Evolutionary conservation across 164 flowering plant species (phyloP), one percentile per base, ranked within the genome.

Genomic region (Santalum album): DNA sequence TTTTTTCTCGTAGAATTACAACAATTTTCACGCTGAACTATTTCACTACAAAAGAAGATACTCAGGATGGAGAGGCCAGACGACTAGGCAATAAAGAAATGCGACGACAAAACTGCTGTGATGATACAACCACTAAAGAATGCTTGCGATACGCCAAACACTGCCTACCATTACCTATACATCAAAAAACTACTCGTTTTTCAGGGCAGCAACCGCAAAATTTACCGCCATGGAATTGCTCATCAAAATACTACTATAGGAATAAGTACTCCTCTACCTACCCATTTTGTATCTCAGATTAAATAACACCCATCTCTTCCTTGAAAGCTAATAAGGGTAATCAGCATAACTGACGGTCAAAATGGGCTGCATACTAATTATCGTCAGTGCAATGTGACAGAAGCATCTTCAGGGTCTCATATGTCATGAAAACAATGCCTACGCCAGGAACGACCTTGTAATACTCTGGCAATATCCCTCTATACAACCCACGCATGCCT

Each of bases 401-500:
- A 68, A 87, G 71, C 61, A 56, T 73, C 75, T 84, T 84, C 64
- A 87, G 60, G 2, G 76, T 66, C 73, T 87, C 96, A 32, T 84
- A 87, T 0, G 89, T 81, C 91, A 84, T 80, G 73, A 87, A 87
- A 44, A 71, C 85, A 19, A 87, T 80, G 60, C 89, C 96, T 9
- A 87, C 89, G 62, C 96, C 69, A 1, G 91, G 96, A 29, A 82
- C 87, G 59, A 87, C 96, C 66, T 87, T 84, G 78, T 78, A 82
- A 65, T 87, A 87, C 57, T 87, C 95, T 2, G 91, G 95, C 70
- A 87, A 57, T 40, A 87, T 84, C 36, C 95, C 95, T 60, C 91
- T 73, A 56, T 87, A 87, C 59, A 87, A 57, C 18, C 91, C 95
- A 21, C 76, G 64, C 10, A 84, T 51, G 42, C 95, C 91, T 74